Evolutionary conservation across 1,284 basidiomycete genomes (phyloP).

Genomic region (Tranzscheliella williamsii): DNA sequence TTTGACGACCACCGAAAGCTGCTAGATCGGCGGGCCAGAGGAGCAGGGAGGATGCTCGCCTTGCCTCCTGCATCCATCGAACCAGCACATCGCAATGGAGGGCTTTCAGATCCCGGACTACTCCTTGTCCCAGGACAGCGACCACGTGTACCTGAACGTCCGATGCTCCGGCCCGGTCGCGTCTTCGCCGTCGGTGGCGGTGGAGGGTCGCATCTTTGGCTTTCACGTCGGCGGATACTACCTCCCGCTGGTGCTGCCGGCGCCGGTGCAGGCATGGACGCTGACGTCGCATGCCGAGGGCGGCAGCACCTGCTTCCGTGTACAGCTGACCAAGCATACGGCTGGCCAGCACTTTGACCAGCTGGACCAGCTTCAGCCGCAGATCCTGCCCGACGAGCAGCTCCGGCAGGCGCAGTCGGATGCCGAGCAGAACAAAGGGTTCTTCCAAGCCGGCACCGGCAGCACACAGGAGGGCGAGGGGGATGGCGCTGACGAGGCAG

Average conservation of each 20-base stretch:
- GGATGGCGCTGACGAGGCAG: slow-evolving; percentile 26
- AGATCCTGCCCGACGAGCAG: slow-evolving; percentile 27
- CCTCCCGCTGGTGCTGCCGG: slow-evolving; percentile 25
- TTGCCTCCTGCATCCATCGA: too few relatives aligned
- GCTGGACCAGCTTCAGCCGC: slow-evolving; percentile 17
- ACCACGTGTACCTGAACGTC: slow-evolving; percentile 16
- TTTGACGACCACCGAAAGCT: too few relatives aligned
- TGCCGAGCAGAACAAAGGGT: slow-evolving; percentile 20
- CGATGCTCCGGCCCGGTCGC: neutral
- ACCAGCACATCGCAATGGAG: too few relatives aligned
- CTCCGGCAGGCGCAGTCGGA: slow-evolving; percentile 21
- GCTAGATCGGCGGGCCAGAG: too few relatives aligned
- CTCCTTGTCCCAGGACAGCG: slow-evolving; percentile 6
- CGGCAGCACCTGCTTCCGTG: slow-evolving; percentile 2
- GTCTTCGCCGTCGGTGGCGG: slow-evolving; percentile 12
- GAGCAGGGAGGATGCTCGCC: too few relatives aligned
- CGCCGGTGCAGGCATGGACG: neutral
- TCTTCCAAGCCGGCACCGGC: slow-evolving; percentile 7
- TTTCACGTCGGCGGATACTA: slow-evolving; percentile 27
- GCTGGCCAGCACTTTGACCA: slow-evolving; percentile 14
- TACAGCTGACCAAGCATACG: slow-evolving; percentile 13
- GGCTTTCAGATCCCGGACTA: slow-evolving; percentile 23
- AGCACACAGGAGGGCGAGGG: too few relatives aligned
- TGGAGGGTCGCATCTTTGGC: slow-evolving; percentile 31
- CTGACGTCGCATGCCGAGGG: neutral